Evolutionary conservation across 768 basidiomycete genomes (phyloP).

Genomic region (Leccinum subtestaceum): DNA sequence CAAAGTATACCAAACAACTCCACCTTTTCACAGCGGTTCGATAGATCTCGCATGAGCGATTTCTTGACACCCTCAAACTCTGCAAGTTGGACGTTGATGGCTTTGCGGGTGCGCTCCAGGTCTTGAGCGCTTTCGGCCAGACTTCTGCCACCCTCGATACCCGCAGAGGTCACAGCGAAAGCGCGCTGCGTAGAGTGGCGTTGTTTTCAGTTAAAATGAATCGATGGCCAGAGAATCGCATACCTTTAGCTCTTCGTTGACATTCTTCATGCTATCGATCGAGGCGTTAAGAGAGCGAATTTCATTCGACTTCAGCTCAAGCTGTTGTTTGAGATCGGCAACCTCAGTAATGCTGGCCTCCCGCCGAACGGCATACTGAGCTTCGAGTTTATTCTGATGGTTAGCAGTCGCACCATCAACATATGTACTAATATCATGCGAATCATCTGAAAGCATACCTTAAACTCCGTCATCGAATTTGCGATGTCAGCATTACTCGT

Average conservation of each 20-base stretch:
- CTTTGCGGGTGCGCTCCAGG: slow-evolving; percentile 93
- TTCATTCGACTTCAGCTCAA: slow-evolving; percentile 82
- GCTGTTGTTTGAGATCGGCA: slow-evolving; percentile 82
- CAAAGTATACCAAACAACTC: slow-evolving; percentile 13
- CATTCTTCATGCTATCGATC: slow-evolving; percentile 90
- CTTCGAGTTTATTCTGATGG: slow-evolving; percentile 83
- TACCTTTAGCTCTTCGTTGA: slow-evolving; percentile 98
- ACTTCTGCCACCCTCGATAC: slow-evolving; percentile 95
- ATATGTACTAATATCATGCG: not conserved
- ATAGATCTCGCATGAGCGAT: slow-evolving; percentile 96
- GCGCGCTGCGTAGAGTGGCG: slow-evolving; percentile 64
- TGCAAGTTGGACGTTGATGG: slow-evolving; percentile 95
- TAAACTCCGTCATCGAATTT: slow-evolving; percentile 87
- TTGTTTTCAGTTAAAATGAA: slow-evolving; percentile 1
- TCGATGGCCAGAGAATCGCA: slow-evolving; percentile 15
- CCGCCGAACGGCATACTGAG: slow-evolving; percentile 89
- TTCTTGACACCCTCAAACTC: slow-evolving; percentile 99
- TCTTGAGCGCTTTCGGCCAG: slow-evolving; percentile 97
- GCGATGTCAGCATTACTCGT: slow-evolving; percentile 77
- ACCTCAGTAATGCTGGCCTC: slow-evolving; percentile 87
- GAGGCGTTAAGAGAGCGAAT: slow-evolving; percentile 79
- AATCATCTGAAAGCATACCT: slow-evolving; percentile 46
- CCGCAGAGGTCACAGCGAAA: slow-evolving; percentile 94
- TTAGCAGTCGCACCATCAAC: slow-evolving; percentile 4
- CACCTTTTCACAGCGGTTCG: slow-evolving; percentile 99